Conservation (phyloP, 1,139 yeast species). For the Dujonia santamariae region DNA sequence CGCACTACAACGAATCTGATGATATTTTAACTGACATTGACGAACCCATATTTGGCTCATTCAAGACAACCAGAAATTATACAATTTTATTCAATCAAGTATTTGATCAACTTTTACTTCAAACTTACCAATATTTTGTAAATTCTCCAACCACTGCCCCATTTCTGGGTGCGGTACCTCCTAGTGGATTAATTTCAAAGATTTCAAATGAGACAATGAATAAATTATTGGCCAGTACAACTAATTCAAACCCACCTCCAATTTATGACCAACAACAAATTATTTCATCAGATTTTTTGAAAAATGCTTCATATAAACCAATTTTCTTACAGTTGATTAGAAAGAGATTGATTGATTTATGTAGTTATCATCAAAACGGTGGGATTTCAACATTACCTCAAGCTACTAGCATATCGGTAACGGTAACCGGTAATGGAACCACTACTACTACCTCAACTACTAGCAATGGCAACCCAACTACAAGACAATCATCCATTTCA, state of each 20-base stretch:
- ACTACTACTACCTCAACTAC: constrained; percentile 4
- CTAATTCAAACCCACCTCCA: constrained; percentile 12
- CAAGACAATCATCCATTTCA: constrained; percentile 38
- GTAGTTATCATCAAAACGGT: constrained; percentile 21
- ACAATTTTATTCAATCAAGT: constrained; percentile 33
- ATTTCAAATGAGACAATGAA: constrained; percentile 43
- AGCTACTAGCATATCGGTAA: constrained; percentile 25
- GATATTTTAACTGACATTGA: constrained; percentile 43
- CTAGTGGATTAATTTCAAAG: constrained; percentile 43
- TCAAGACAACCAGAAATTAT: constrained; percentile 27
- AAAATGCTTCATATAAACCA: constrained; percentile 35
- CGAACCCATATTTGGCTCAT: constrained; percentile 21
- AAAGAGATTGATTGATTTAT: constrained; percentile 41
- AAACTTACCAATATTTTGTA: constrained; percentile 33
- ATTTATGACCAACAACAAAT: constrained; percentile 36
- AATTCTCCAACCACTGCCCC: constrained; percentile 48
- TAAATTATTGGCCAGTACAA: constrained; percentile 20
- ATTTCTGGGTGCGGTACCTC: constrained; percentile 41
- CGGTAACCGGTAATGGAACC: constrained; percentile 10
- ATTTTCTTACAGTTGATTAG: constrained; percentile 43
- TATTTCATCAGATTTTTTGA: constrained; percentile 31
- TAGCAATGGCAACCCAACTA: constrained; percentile 12
- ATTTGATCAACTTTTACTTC: constrained; percentile 38
- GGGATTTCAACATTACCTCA: constrained; percentile 19
- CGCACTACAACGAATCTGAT: constrained; percentile 39